Evolutionary conservation across 1,284 basidiomycete species (phyloP), one percentile per base, ranked within the genome.

Genomic region (Schizophyllum amplum): DNA sequence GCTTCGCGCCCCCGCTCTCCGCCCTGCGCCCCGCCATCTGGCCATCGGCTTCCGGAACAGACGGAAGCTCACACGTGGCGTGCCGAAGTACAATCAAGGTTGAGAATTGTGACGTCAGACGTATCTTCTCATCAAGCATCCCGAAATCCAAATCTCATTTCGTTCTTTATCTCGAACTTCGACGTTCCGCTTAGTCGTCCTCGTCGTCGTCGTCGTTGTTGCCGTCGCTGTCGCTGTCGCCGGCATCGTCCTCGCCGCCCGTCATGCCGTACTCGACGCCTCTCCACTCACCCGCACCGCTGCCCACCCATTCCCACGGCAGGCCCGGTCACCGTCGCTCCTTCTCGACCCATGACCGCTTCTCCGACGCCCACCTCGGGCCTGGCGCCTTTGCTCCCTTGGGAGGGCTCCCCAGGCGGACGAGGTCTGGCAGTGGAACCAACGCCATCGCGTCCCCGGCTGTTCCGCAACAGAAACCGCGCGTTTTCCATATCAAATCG

Each of bases 321-420:
- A 66, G 74, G 42, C 65, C 70, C 5, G 66, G 69, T 53, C 76
- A 75, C 60, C 67, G 71, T 53, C 74, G 77, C 42, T 69, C 72
- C 13, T 74, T 70, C 61, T 69, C 71, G 15, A 57, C 9, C 51
- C 51, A 52, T 20, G 59, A 58, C 53, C 55, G 57, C 67, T 79
- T 76, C 68, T 74, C 73, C 48, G 72, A 75, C 51, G 78, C 80
- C 62, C 70, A 13, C 13, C 47, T 67, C 47, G 76, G 77, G 24
- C 71, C 74, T 11, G 81, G 81, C 61, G 75, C 83, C 15, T 83
- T 84, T 61, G 71, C 71, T 22, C 71, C 79, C 13, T 72, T 86
- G 53, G 72, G 75, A 20, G 61, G 67, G 48, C 75, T 84, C 54
- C 83, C 84, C 25, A 74, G 75, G n/a, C 69, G 77, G 55, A 65